These are phyloP conservation scores for Cladophialophora exuberans DNA, from an alignment of 2,329 filamentous ascomycete genomes.

Conservation along the genomic window DNA sequence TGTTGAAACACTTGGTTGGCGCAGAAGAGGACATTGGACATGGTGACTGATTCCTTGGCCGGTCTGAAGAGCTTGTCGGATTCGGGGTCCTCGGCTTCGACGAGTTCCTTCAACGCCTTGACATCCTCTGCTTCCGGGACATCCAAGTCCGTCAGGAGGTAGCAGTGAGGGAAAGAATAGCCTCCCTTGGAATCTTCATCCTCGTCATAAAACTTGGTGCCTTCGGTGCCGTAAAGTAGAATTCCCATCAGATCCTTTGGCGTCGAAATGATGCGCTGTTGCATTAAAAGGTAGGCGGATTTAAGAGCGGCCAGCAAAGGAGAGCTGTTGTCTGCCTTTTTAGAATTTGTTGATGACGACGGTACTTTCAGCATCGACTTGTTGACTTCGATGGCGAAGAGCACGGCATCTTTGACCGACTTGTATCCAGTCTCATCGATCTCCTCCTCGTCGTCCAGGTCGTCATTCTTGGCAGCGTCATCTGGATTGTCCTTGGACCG, in stretches of 20 bases:
- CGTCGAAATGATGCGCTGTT: constrained; percentile 96
- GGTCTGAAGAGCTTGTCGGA: constrained; percentile 70
- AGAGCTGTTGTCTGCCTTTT: constrained; percentile 77
- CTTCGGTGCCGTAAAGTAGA: constrained; percentile 84
- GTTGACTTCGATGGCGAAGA: constrained; percentile 93
- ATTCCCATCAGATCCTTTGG: constrained; percentile 98
- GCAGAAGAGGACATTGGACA: constrained; percentile 90
- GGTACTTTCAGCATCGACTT: constrained; percentile 78
- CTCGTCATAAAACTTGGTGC: constrained; percentile 76
- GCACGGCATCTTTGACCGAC: constrained; percentile 92
- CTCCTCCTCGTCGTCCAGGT: constrained; percentile 48
- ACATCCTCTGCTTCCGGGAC: constrained; percentile 86
- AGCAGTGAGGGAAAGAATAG: constrained; percentile 84
- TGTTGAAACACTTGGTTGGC: constrained; percentile 97
- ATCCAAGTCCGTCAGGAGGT: constrained; percentile 85
- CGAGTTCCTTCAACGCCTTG: constrained; percentile 73
- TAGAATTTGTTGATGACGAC: constrained; percentile 62
- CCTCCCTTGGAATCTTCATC: constrained; percentile 60
- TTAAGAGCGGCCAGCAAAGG: constrained; percentile 83
- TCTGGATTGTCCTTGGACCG: constrained; percentile 43
- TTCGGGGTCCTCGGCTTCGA: constrained; percentile 69
- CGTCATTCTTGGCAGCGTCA: constrained; percentile 40
- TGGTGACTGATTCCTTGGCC: constrained; percentile 69
- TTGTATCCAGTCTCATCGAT: constrained; percentile 70
- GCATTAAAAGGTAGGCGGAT: constrained; percentile 93